Evolutionary conservation across 2,329 filamentous ascomycete genomes (phyloP).

Genomic region (Ophiostoma sp.): DNA sequence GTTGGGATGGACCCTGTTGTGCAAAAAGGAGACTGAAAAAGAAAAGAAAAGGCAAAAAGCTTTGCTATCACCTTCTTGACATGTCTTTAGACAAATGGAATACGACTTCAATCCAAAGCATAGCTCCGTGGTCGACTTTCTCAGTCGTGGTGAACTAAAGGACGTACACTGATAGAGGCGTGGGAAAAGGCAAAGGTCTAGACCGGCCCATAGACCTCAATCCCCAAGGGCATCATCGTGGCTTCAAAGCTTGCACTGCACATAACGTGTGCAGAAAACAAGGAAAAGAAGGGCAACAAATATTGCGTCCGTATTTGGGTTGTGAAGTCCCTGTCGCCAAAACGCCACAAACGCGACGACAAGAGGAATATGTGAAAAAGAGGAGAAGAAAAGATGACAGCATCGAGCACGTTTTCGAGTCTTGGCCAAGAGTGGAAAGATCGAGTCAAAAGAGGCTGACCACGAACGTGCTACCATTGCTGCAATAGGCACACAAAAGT

Average conservation of each 20-base stretch:
- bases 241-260: background rate
- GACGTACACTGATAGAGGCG: background rate
- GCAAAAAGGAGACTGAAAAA: too few species aligned
- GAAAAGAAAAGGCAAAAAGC: too few species aligned
- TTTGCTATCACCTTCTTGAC: too few species aligned
- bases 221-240: background rate
- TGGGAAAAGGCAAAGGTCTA: background rate
- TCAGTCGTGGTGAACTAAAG: background rate
- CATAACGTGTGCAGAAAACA: background rate
- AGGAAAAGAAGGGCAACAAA: background rate
- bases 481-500: background rate
- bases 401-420: constrained; percentile 2
- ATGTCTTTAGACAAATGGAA: too few species aligned
- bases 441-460: background rate
- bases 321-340: background rate
- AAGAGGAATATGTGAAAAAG: background rate
- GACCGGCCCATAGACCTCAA: background rate
- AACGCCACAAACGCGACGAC: background rate
- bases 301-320: background rate
- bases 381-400: background rate
- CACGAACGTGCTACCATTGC: background rate
- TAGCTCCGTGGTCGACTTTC: too few species aligned
- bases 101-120: too few species aligned
- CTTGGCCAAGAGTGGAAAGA: background rate
- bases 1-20: background rate